Evolutionary conservation across 2,329 filamentous ascomycete species (phyloP).

Genomic region (Talaromyces funiculosus): DNA sequence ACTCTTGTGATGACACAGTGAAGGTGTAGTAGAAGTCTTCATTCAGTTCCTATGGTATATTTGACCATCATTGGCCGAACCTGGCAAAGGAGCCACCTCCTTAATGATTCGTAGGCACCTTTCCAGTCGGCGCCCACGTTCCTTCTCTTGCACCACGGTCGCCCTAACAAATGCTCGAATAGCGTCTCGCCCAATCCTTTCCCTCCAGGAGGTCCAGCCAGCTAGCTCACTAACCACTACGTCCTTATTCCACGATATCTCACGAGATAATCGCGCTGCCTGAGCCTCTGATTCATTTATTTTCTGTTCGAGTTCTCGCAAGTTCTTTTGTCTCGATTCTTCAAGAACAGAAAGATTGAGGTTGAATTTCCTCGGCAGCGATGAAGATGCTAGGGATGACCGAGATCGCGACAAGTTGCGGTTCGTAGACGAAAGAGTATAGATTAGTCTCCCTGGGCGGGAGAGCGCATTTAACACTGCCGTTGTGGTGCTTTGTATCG

Average conservation of each 20-base stretch:
- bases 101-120: conserved; percentile 65
- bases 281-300: conserved; percentile 66
- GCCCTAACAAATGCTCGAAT: conserved; percentile 69
- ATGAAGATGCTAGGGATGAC: conserved; percentile 63
- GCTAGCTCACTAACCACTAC: conserved; percentile 87
- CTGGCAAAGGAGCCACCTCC: conserved; percentile 17
- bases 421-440: conserved; percentile 66
- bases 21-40: background rate
- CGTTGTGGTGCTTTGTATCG: conserved; percentile 76
- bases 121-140: conserved; percentile 72
- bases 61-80: background rate
- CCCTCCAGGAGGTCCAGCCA: conserved; percentile 87
- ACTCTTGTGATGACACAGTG: background rate
- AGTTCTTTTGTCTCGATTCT: conserved; percentile 74
- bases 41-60: background rate
- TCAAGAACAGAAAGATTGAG: conserved; percentile 56
- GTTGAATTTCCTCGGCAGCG: conserved; percentile 43
- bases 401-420: conserved; percentile 73
- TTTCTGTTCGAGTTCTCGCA: conserved; percentile 78
- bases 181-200: conserved; percentile 66
- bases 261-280: conserved; percentile 66
- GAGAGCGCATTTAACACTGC: conserved; percentile 75
- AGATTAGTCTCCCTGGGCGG: conserved; percentile 71
- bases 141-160: conserved; percentile 74
- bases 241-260: conserved; percentile 87